Evolutionary conservation across 306 rosid species (phyloP), one percentile per base, ranked within the genome.

Genomic region (Quercus parvula): DNA sequence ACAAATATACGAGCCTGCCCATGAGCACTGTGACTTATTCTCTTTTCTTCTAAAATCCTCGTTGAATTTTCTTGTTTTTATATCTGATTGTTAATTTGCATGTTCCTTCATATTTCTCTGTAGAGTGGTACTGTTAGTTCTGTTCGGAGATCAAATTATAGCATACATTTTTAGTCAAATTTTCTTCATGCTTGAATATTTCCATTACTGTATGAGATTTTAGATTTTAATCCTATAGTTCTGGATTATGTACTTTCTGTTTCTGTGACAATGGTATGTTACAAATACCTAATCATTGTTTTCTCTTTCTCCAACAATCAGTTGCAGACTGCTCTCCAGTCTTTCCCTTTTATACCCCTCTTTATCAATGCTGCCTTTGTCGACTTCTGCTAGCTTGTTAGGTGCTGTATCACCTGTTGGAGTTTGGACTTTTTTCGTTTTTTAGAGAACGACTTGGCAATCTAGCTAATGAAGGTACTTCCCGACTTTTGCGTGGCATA

Each of bases 81-180:
- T 46, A 67, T 58, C 70, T 18, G 75, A 69, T 71, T 80, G 54
- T 59, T 56, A 59, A 66, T 25, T 24, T 62, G 20, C 35, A 30
- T 52, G 28, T 28, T 66, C 79, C 59, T 49, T 46, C 71, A 77
- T 14, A 33, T 75, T 20, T 81, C 14, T 63, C 44, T 74, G 64
- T 71, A 66, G 76, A 77, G 59, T 18, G 20, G 12, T 81, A 27
- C 70, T 30, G 14, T 73, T 76, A 49, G 54, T 49, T 77, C 71
- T 73, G 79, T 46, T 74, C 19, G 20, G 54, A 78, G 67, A 73
- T 72, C 56, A 51, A 78, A 68, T 24, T 2, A 73, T 67, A 35
- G 76, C 56, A 46, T 54, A 49, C 63, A 74, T 49, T 69, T 41
- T 52, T 56, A 66, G 58, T 18, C 70, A 68, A 74, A 73, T 64